Percentiles rank a stretch among this genome's conserved stretches.
phyloP scores from a whole-genome alignment of 1,139 yeast genomes.

The Suhomyces atakaporum region DNA sequence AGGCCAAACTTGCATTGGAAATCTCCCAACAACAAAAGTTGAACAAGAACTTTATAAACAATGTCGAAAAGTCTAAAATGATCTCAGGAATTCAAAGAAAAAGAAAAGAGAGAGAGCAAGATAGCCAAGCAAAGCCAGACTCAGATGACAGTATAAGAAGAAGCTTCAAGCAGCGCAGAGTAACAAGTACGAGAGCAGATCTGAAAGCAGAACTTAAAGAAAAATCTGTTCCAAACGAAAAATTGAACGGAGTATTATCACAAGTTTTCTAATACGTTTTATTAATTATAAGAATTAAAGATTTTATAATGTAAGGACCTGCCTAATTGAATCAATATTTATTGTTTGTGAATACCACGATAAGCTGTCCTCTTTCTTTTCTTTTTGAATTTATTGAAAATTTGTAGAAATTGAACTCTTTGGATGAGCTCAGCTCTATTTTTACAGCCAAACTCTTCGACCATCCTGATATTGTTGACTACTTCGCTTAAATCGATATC shows the following conservation, averaged over 20 bases:
- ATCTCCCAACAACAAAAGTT: constrained; percentile 85
- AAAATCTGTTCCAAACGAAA: constrained; percentile 42
- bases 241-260: constrained; percentile 49
- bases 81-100: constrained; percentile 64
- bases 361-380: neutral
- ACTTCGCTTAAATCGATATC: constrained; percentile 16
- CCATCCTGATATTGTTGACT: constrained; percentile 14
- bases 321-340: neutral
- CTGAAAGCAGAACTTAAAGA: constrained; percentile 53
- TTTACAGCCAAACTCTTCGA: constrained; percentile 14
- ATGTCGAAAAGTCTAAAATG: constrained; percentile 86
- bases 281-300: neutral
- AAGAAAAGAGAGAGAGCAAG: constrained; percentile 36
- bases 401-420: constrained; percentile 17
- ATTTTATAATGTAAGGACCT: constrained; percentile 1
- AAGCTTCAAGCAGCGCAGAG: constrained; percentile 62
- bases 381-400: constrained; percentile 8
- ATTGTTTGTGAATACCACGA: neutral
- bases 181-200: constrained; percentile 64
- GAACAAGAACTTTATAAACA: constrained; percentile 78
- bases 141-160: constrained; percentile 42
- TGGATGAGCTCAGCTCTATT: constrained; percentile 14
- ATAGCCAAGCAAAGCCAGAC: constrained; percentile 8
- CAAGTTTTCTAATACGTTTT: constrained; percentile 22
- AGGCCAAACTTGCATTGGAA: constrained; percentile 83